These are phyloP conservation scores for Eucalyptus pumila DNA, from an alignment of 345 rosid genomes.

Conservation along the genomic window DNA sequence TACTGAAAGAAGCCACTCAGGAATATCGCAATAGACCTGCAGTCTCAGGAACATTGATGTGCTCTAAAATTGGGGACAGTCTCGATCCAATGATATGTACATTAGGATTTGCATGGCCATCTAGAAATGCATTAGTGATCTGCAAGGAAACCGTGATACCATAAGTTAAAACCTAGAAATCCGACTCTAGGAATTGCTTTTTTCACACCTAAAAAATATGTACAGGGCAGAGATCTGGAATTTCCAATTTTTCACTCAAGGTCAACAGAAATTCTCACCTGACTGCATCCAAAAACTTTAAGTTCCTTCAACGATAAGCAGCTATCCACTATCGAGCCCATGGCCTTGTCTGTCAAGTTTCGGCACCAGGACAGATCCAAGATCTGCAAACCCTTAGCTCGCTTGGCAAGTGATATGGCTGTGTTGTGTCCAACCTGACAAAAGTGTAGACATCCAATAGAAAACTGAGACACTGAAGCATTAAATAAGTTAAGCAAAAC, in stretches of 20 bases:
- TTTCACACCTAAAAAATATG: background rate
- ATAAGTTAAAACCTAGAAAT: background rate
- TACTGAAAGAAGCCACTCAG: background rate
- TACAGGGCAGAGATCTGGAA: background rate
- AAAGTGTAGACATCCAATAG: background rate
- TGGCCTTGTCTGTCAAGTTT: slow-evolving; percentile 43
- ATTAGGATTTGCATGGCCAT: slow-evolving; percentile 60
- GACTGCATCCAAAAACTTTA: slow-evolving; percentile 81
- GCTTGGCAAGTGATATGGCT: slow-evolving; percentile 53
- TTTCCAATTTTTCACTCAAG: background rate
- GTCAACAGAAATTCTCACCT: slow-evolving; percentile 20
- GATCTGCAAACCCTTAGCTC: slow-evolving; percentile 29
- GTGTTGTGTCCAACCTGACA: slow-evolving; percentile 60
- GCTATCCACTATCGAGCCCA: slow-evolving; percentile 80
- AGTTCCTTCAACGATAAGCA: slow-evolving; percentile 56
- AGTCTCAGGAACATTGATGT: background rate
- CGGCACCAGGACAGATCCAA: slow-evolving; percentile 88
- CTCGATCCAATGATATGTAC: slow-evolving; percentile 58
- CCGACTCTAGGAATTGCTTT: background rate
- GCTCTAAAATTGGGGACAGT: slow-evolving; percentile 38
- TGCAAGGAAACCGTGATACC: slow-evolving; percentile 7
- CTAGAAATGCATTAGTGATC: slow-evolving; percentile 53
- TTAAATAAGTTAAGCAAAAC: background rate
- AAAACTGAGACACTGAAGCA: background rate
- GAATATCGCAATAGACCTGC: background rate